Conservation (phyloP, 257 asterid genomes). For the Agastache rugosa region DNA sequence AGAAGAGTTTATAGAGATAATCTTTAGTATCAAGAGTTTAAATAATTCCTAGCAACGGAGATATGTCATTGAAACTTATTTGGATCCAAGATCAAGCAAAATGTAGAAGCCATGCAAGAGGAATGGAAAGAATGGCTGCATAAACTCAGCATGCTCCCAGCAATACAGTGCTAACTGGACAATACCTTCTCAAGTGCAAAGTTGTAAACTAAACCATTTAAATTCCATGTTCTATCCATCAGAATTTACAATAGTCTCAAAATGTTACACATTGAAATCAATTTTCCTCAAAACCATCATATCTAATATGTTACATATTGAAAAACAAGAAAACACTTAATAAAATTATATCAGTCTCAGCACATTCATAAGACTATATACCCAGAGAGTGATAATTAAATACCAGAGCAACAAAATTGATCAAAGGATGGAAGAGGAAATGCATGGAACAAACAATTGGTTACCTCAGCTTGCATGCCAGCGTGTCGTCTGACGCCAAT, state of each 20-base stretch:
- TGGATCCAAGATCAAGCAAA: neutral
- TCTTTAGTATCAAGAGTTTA: neutral
- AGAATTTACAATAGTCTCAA: neutral
- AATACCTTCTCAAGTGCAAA: neutral
- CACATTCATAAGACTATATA: neutral
- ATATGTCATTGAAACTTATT: neutral
- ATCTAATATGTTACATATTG: neutral
- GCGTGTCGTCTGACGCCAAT: conserved; percentile 91
- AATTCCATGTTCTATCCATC: neutral
- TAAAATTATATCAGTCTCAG: neutral
- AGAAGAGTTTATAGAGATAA: neutral
- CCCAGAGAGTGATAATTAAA: neutral
- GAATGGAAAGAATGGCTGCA: neutral
- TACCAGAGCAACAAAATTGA: neutral
- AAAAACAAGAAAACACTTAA: neutral
- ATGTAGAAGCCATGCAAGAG: neutral
- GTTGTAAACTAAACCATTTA: neutral
- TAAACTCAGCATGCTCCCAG: neutral
- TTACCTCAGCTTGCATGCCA: conserved; percentile 93
- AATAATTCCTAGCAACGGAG: neutral
- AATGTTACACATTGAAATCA: neutral
- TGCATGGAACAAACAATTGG: neutral
- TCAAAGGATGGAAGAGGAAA: conserved; percentile 1
- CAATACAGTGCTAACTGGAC: neutral
- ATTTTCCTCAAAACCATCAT: neutral